A percentile compares a stretch with the other conserved stretches of the same genome.
These are phyloP conservation scores for Cymbidium sinense DNA, from an alignment of 106 monocot species.

Conservation along the genomic window DNA sequence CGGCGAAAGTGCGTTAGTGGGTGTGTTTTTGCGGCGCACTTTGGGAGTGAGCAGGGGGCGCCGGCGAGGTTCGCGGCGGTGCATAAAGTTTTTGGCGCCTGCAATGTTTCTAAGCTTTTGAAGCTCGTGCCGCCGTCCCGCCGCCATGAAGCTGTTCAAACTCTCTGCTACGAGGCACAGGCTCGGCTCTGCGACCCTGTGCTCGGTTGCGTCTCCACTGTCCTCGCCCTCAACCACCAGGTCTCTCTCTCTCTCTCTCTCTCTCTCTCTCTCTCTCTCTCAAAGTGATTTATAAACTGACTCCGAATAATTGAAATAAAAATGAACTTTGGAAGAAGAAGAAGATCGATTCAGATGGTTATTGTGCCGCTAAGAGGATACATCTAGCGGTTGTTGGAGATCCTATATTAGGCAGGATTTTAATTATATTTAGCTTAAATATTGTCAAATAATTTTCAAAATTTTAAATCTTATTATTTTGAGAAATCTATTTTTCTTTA, in stretches of 20 bases:
- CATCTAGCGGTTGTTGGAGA: no score
- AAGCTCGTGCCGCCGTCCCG: conserved; percentile 31
- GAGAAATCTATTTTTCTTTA: no score
- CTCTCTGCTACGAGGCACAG: conserved; percentile 90
- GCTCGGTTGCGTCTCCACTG: conserved; percentile 72
- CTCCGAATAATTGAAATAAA: no score
- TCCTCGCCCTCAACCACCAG: conserved; percentile 78
- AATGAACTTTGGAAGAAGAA: no score
- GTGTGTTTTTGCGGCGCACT: conserved; percentile 88
- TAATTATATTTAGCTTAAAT: no score
- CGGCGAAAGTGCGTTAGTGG: conserved; percentile 56
- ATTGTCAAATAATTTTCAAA: no score
- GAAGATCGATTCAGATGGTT: no score
- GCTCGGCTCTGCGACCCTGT: conserved; percentile 78
- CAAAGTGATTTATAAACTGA: no score
- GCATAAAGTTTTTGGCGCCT: conserved; percentile 86
- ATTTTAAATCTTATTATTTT: no score
- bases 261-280: neutral
- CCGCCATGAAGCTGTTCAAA: conserved; percentile 49
- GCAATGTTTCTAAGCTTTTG: conserved; percentile 82
- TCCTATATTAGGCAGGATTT: no score
- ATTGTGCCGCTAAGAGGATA: no score
- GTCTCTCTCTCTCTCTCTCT: conserved; percentile 42
- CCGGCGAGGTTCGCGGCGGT: conserved; percentile 64
- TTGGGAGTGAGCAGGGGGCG: conserved; percentile 38